Conservation (phyloP, 139 green algal genomes). For the Coelastrella sp. region DNA sequence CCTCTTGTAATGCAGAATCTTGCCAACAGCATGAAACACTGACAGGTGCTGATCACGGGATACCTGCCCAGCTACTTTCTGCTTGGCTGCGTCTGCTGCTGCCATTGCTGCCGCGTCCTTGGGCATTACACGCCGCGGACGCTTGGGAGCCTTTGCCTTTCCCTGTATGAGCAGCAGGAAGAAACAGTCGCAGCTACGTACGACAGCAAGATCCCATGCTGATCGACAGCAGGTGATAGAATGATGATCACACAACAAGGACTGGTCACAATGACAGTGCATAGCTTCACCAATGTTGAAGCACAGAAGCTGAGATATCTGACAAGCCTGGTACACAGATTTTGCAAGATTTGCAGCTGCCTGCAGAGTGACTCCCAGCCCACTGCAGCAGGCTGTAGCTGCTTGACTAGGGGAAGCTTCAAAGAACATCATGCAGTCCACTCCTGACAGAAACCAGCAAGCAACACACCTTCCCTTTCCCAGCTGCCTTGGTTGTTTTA, state of each 20-base stretch:
- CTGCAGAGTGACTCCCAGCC: no score
- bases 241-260: no score
- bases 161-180: not conserved
- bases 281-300: no score
- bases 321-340: no score
- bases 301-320: not conserved
- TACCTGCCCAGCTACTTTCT: not conserved
- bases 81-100: constrained; percentile 16
- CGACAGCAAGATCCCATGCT: not conserved
- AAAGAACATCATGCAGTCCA: not conserved
- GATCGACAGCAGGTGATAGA: no score
- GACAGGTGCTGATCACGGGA: constrained; percentile 68
- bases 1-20: constrained; percentile 90
- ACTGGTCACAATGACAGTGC: no score
- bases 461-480: constrained; percentile 11
- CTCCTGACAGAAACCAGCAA: not conserved
- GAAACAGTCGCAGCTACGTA: not conserved
- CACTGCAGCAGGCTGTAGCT: no score
- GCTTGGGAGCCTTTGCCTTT: not conserved
- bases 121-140: not conserved
- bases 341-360: no score
- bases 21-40: constrained; percentile 86
- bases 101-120: not conserved
- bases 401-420: no score
- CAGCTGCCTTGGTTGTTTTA: not conserved